These are phyloP conservation scores for Boletus sensibilis DNA, from an alignment of 768 basidiomycete genomes.

Conservation along the genomic window DNA sequence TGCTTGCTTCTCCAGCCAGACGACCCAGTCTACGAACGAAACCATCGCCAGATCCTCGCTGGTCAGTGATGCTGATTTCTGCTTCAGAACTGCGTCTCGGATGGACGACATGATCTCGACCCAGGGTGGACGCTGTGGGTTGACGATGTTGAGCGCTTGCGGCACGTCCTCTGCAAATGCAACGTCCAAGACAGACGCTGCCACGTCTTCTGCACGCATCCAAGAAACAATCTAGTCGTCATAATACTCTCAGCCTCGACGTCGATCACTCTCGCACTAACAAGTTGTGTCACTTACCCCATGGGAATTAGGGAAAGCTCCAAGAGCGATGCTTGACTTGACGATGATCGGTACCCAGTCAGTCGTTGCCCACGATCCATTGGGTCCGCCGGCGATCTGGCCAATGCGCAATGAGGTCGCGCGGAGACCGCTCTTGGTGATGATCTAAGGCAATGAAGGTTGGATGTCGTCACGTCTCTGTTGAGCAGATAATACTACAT, in stretches of 20 bases:
- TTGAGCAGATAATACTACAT: constrained; percentile 16
- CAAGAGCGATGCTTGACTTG: constrained; percentile 29
- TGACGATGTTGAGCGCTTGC: constrained; percentile 36
- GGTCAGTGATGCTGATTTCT: constrained; percentile 2
- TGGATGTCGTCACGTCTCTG: too few species aligned
- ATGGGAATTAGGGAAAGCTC: constrained; percentile 33
- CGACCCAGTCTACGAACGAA: constrained; percentile 32
- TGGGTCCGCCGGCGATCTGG: constrained; percentile 34
- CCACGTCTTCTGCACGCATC: constrained; percentile 39
- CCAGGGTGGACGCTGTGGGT: constrained; percentile 38
- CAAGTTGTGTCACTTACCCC: constrained; percentile 27
- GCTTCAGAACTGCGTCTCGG: constrained; percentile 16
- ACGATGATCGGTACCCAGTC: constrained; percentile 39
- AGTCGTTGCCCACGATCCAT: constrained; percentile 35
- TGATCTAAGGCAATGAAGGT: constrained; percentile 14
- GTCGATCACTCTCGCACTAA: neutral
- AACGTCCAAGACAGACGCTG: constrained; percentile 33
- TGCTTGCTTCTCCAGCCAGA: constrained; percentile 25
- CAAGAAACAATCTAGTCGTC: constrained; percentile 32
- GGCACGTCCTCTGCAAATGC: constrained; percentile 26
- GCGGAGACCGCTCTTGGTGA: constrained; percentile 26
- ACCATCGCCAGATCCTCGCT: constrained; percentile 20
- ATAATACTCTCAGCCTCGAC: neutral
- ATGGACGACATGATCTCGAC: constrained; percentile 25
- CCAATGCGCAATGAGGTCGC: constrained; percentile 32